Evolutionary conservation across 2,329 filamentous ascomycete genomes (phyloP).

Genomic region (Fusarium haematococcum): DNA sequence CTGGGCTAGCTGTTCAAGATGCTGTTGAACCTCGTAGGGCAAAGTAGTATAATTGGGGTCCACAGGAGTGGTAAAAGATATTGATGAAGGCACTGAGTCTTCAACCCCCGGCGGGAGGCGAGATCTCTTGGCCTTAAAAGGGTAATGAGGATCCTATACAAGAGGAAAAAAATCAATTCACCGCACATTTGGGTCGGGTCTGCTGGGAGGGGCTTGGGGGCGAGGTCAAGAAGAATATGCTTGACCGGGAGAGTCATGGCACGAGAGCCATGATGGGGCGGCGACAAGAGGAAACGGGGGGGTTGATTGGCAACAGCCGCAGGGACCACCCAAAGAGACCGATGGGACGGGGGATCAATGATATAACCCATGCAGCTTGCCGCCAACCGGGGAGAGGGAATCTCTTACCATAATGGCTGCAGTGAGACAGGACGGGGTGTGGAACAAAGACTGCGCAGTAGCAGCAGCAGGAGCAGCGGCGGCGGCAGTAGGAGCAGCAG

Average conservation of each 20-base stretch:
- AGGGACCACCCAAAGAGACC: conserved; percentile 43
- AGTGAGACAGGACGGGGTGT: conserved; percentile 51
- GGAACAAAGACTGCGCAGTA: conserved; percentile 44
- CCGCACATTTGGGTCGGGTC: conserved; percentile 49
- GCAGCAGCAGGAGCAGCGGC: conserved; percentile 26
- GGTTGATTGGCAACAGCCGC: conserved; percentile 42
- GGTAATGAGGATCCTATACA: conserved; percentile 47
- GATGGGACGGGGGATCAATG: conserved; percentile 51
- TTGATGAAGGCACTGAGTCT: conserved; percentile 36
- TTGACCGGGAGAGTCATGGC: conserved; percentile 46
- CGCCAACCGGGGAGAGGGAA: conserved; percentile 53
- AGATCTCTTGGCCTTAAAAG: conserved; percentile 47
- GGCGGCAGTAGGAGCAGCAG: conserved; percentile 31
- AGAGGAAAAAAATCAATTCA: conserved; percentile 53
- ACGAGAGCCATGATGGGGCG: conserved; percentile 41
- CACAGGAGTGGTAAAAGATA: conserved; percentile 33
- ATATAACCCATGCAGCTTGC: conserved; percentile 61
- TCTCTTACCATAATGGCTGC: conserved; percentile 63
- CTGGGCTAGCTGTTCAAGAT: conserved; percentile 45
- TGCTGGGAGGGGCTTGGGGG: conserved; percentile 39
- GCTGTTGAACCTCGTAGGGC: conserved; percentile 41
- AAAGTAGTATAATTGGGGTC: conserved; percentile 42
- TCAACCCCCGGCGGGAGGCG: conserved; percentile 42
- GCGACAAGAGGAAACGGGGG: conserved; percentile 38
- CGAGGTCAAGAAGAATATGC: conserved; percentile 43